Conservation (phyloP, 495 filamentous ascomycete genomes). For the Aspergillus mulundensis region DNA sequence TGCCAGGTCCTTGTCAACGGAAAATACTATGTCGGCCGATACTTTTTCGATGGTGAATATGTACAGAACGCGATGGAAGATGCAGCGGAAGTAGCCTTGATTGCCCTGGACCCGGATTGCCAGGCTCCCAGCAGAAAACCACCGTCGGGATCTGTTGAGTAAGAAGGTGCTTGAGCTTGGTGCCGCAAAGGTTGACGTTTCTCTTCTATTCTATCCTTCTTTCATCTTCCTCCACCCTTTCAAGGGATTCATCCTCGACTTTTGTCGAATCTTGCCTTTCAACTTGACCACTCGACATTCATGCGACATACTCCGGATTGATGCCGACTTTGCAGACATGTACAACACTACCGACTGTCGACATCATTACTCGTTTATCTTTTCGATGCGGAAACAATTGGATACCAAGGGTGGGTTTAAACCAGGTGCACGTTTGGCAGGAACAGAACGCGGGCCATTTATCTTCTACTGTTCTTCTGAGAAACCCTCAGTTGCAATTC, state of each 20-base stretch:
- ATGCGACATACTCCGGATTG: conserved; percentile 22
- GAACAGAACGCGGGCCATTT: neutral
- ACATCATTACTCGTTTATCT: conserved; percentile 20
- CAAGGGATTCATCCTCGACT: neutral
- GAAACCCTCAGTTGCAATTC: neutral
- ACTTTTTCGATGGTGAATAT: conserved; percentile 87
- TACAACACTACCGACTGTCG: conserved; percentile 27
- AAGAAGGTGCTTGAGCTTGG: neutral
- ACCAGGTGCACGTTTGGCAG: neutral
- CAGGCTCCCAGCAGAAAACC: conserved; percentile 1
- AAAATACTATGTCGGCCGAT: conserved; percentile 59
- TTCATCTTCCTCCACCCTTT: conserved; percentile 9
- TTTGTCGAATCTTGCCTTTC: neutral
- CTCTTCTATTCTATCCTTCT: conserved; percentile 10
- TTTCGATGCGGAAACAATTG: neutral
- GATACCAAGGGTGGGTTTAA: conserved; percentile 4
- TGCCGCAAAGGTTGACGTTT: conserved; percentile 14
- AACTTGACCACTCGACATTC: conserved; percentile 7
- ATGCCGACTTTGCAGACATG: conserved; percentile 23
- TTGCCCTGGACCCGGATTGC: conserved; percentile 24
- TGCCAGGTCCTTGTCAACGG: conserved; percentile 61
- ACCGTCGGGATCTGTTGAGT: neutral
- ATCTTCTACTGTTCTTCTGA: neutral
- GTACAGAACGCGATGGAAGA: conserved; percentile 87
- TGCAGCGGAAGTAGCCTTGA: conserved; percentile 73